Base-by-base conservation (phyloP, 805 yeast genomes). In the Starmerella asiatica region DNA sequence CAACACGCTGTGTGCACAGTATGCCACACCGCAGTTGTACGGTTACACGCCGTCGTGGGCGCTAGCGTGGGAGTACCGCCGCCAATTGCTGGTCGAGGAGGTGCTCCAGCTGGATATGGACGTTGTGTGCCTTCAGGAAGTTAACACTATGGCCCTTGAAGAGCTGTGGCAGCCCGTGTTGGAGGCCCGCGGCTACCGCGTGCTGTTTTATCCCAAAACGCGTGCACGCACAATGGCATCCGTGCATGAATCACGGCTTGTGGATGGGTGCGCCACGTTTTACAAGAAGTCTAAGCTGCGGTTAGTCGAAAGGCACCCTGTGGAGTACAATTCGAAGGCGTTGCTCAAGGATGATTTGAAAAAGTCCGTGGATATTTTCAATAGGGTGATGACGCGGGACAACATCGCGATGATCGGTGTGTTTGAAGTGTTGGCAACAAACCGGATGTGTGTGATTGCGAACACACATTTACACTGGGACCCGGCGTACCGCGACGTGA, bases 401-500 rank as follows among this genome's bases (percentile, higher is more conserved):
- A 84, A 91, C 54, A 75, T 91, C 54, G 97, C 95, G 6, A 65
- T 82, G 37, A 72, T 84, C 36, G 65, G 80, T 14, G 71, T 76
- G 40, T 70, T 91, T 49, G 84, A 82, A 56, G 91, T 81, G 54
- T 58, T 67, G 26, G 70, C 69, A 39, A 73, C 86, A 5, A 84
- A 86, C 15, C 80, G 78, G 56, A 70, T 71, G 46, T 61, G 88
- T 29, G 68, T 82, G 49, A 67, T 84, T 28, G 85, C 81, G 3
- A 88, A 85, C 54, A 88, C 97, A 0, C 99, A 91, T 68, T 72
- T 91, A 58, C 96, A 88, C 59, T 91, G 98, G 97, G 96, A 91
- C 64, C 98, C 98, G 3, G 83, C 81, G 36, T 82, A 77, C 56
- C 83, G 83, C 57, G 99, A 91, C 62, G 99, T 91, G 41, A 91